phyloP scores from a whole-genome alignment of 1,284 basidiomycete species.

The Ustilago lituana region DNA sequence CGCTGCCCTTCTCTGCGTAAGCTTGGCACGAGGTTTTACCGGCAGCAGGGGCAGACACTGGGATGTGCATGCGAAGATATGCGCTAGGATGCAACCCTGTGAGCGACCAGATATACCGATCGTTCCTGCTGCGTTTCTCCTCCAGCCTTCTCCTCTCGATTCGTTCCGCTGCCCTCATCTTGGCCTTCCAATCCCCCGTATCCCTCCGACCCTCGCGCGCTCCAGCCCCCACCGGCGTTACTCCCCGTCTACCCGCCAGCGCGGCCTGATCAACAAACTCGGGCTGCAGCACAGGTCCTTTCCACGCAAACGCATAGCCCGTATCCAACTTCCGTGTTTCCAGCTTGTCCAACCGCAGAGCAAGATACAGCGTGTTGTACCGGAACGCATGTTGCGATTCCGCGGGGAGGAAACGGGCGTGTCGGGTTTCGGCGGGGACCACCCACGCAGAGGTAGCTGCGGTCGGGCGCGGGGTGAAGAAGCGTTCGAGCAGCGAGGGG shows the following conservation, averaged over 20 bases:
- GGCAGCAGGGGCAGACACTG: conserved; percentile 2
- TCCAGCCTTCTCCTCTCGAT: conserved; percentile 16
- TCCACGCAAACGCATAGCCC: conserved; percentile 67
- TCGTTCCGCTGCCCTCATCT: conserved; percentile 34
- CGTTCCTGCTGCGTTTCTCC: conserved; percentile 26
- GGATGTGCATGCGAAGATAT: conserved; percentile 35
- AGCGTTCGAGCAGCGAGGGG: conserved; percentile 21
- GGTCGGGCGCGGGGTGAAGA: conserved; percentile 1
- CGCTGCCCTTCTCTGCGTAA: too few species aligned
- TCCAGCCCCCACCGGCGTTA: conserved; percentile 9
- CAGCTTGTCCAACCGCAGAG: conserved; percentile 74
- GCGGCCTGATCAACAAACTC: conserved; percentile 29
- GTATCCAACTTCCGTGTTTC: conserved; percentile 72
- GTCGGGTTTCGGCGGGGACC: conserved; percentile 66
- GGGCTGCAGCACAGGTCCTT: conserved; percentile 13
- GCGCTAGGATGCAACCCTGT: conserved; percentile 23
- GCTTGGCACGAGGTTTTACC: too few species aligned
- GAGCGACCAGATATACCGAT: conserved; percentile 16
- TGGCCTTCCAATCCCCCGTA: conserved; percentile 20
- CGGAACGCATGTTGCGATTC: conserved; percentile 73
- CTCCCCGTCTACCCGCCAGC: conserved; percentile 10
- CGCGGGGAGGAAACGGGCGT: conserved; percentile 73
- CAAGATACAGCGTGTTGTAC: conserved; percentile 75
- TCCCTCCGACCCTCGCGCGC: not conserved
- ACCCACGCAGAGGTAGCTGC: conserved; percentile 26